Conservation (phyloP, 192 early-diverging fungal genomes). For the Endogone sp. region DNA sequence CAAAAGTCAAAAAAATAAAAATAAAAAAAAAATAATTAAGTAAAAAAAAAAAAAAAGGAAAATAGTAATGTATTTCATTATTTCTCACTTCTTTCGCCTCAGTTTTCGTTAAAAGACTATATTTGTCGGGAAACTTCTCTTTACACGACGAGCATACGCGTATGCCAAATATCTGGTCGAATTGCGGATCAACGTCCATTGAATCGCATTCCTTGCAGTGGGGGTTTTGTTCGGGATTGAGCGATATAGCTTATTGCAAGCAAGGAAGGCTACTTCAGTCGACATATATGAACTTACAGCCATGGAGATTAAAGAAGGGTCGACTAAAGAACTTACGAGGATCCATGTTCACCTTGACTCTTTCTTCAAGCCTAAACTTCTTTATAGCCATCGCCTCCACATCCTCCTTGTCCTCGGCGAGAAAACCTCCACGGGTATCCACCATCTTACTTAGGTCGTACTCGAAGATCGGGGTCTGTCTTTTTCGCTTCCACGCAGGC, state of each 20-base stretch:
- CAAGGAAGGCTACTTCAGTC: not conserved
- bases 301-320: not conserved
- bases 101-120: conserved; percentile 93
- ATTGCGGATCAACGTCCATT: conserved; percentile 76
- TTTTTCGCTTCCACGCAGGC: conserved; percentile 16
- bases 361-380: conserved; percentile 28
- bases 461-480: conserved; percentile 46
- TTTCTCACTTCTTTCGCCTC: conserved; percentile 50
- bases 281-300: conserved; percentile 16
- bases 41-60: not conserved
- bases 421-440: conserved; percentile 86
- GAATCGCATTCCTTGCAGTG: conserved; percentile 82
- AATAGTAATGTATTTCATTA: conserved; percentile 1
- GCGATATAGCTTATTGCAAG: conserved; percentile 33
- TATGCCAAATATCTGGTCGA: conserved; percentile 68
- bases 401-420: conserved; percentile 51
- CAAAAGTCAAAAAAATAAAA: no score
- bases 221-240: conserved; percentile 52
- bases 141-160: conserved; percentile 76
- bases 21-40: no score
- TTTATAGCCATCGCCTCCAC: conserved; percentile 29
- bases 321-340: conserved; percentile 43
- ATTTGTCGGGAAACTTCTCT: conserved; percentile 75
- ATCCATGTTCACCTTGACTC: conserved; percentile 32
- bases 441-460: conserved; percentile 86